A percentile compares a stretch with the other conserved stretches of the same genome.
Conservation (phyloP, 139 green algal genomes). For the Raphidocelis subcapitata region DNA sequence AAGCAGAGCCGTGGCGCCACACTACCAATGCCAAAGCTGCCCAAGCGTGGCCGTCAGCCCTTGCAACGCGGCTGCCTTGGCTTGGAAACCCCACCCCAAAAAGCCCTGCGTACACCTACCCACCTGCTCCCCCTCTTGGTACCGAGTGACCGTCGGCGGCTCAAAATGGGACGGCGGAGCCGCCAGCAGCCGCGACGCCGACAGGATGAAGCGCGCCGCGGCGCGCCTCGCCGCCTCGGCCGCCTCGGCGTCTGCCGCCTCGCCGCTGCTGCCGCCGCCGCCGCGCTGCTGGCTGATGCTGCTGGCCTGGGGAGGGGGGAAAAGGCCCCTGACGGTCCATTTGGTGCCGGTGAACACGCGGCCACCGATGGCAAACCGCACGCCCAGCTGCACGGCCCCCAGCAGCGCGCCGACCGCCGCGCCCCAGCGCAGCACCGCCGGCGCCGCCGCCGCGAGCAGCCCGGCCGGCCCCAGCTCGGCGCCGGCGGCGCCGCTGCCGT, state of each 20-base stretch:
- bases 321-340: neutral
- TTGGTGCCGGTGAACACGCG: conserved; percentile 19
- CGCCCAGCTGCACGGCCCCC: neutral
- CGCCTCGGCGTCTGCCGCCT: neutral
- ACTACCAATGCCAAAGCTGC: neutral
- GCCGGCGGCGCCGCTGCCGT: no score
- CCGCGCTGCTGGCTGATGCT: neutral
- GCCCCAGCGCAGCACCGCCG: no score
- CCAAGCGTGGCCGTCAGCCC: neutral
- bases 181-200: neutral
- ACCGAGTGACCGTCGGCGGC: no score
- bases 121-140: neutral
- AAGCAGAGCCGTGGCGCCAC: neutral
- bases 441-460: no score
- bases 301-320: conserved; percentile 3
- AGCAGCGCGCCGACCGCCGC: no score
- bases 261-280: conserved; percentile 1
- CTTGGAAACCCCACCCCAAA: neutral
- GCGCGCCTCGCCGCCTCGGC: neutral
- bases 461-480: no score
- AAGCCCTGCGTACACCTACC: neutral
- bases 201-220: neutral
- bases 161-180: neutral
- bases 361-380: neutral
- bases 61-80: neutral